These are phyloP conservation scores for Beauveria australis DNA, from an alignment of 2,329 filamentous ascomycete genomes.

Conservation along the genomic window DNA sequence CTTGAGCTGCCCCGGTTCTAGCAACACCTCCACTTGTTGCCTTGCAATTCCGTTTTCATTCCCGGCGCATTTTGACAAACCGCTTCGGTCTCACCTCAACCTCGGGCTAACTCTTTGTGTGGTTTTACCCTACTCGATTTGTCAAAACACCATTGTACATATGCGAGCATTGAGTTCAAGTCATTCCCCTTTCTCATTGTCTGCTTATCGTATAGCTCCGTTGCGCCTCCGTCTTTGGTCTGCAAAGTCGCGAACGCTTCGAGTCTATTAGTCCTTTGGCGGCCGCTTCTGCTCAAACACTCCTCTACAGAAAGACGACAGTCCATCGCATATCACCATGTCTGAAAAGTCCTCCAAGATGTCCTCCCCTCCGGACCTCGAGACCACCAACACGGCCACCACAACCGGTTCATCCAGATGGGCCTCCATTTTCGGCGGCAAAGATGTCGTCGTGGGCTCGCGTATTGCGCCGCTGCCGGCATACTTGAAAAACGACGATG, in stretches of 20 bases:
- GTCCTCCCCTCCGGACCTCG: constrained; percentile 11
- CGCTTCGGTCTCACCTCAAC: not conserved
- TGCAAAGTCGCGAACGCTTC: not conserved
- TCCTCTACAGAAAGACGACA: constrained; percentile 16
- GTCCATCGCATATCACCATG: constrained; percentile 10
- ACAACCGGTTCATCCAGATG: constrained; percentile 20
- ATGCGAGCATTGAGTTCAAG: not conserved
- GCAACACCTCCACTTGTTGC: not conserved
- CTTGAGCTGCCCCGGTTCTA: not conserved
- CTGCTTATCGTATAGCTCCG: not conserved
- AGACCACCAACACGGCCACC: constrained; percentile 5
- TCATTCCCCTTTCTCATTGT: not conserved
- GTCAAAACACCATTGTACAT: not conserved
- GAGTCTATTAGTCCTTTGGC: not conserved
- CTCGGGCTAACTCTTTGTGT: too few relatives aligned
- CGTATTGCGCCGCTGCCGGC: constrained; percentile 41
- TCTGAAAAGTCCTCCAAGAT: constrained; percentile 9
- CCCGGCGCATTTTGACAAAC: not conserved
- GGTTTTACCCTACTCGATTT: not conserved
- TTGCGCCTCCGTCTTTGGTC: not conserved
- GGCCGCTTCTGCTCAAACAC: not conserved
- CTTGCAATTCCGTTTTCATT: constrained; percentile 9
- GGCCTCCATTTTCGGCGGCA: constrained; percentile 31
- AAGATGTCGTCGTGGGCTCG: constrained; percentile 36
- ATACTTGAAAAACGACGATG: constrained; percentile 30